A percentile compares a stretch with the other conserved stretches of the same genome.
Conservation (phyloP, 495 filamentous ascomycete species). For the Apodospora peruviana region DNA sequence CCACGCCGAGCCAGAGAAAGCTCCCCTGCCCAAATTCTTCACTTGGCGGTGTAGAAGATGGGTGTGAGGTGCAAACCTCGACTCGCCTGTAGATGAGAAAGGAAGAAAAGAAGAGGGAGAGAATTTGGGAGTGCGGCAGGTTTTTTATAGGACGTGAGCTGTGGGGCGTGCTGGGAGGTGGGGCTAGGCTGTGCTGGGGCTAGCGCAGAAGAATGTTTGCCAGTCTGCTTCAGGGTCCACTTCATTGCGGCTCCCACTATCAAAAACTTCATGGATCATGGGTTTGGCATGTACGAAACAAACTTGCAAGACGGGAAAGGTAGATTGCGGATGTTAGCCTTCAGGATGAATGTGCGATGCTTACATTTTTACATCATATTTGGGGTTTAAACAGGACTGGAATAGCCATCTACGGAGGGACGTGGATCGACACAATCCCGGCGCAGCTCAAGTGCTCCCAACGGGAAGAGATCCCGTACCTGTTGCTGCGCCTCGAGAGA, state of each 20-base stretch:
- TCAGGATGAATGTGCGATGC: neutral
- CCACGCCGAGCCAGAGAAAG: slow-evolving; percentile 3
- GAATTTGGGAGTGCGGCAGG: neutral
- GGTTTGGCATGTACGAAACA: neutral
- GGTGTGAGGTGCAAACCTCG: neutral
- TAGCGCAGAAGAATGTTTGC: neutral
- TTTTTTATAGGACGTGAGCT: neutral
- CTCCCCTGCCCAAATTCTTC: slow-evolving; percentile 16
- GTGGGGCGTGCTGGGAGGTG: neutral
- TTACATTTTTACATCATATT: too few species aligned
- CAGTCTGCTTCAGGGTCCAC: too few species aligned
- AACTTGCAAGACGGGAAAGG: neutral
- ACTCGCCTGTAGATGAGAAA: slow-evolving; percentile 10
- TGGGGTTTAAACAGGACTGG: too few species aligned
- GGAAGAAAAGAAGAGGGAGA: neutral
- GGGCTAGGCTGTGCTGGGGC: neutral
- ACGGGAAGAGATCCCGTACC: too few species aligned
- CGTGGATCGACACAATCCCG: too few species aligned
- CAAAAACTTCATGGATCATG: neutral
- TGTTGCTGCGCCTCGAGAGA: neutral
- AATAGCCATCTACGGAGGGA: too few species aligned
- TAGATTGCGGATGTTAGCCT: neutral
- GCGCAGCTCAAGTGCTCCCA: too few species aligned
- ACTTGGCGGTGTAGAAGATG: slow-evolving; percentile 27
- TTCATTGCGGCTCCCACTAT: neutral